A percentile compares a stretch with the other conserved stretches of the same genome.
These are phyloP conservation scores for Symbiodinium natans DNA, from an alignment of 73 alveolate species.

Conservation along the genomic window DNA sequence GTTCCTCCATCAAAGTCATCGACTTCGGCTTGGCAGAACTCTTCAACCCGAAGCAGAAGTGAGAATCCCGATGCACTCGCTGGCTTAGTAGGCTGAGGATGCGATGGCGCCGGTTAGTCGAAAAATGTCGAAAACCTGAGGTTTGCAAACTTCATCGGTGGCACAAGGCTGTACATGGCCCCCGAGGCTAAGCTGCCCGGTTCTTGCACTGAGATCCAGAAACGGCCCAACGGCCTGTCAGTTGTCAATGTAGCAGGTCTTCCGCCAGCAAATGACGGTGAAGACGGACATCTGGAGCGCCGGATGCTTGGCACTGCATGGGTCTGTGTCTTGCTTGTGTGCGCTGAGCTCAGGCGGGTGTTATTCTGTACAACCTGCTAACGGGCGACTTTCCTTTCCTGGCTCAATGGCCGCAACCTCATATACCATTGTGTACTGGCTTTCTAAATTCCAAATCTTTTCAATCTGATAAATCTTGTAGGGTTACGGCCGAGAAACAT, in stretches of 20 bases:
- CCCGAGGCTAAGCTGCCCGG: slow-evolving; percentile 30
- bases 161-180: slow-evolving; percentile 83
- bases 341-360: slow-evolving; percentile 42
- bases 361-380: slow-evolving; percentile 68
- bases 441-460: too few relatives aligned
- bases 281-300: slow-evolving; percentile 85
- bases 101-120: background rate
- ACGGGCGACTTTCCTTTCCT: slow-evolving; percentile 88
- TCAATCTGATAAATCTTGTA: background rate
- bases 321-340: background rate
- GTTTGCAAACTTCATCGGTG: slow-evolving; percentile 85
- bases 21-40: slow-evolving; percentile 87
- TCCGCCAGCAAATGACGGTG: slow-evolving; percentile 73
- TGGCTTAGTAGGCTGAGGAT: background rate
- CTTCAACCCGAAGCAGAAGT: slow-evolving; percentile 79
- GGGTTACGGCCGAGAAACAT: background rate
- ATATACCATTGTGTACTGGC: background rate
- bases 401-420: slow-evolving; percentile 52
- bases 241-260: slow-evolving; percentile 26
- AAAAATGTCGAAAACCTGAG: background rate
- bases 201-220: background rate
- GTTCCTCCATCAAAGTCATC: slow-evolving; percentile 90
- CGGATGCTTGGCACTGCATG: background rate
- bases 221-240: background rate
- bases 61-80: background rate